Evolutionary conservation across 257 asterid genomes (phyloP), one percentile per base, ranked within the genome.

Genomic region (Ligustrum vulgare): DNA sequence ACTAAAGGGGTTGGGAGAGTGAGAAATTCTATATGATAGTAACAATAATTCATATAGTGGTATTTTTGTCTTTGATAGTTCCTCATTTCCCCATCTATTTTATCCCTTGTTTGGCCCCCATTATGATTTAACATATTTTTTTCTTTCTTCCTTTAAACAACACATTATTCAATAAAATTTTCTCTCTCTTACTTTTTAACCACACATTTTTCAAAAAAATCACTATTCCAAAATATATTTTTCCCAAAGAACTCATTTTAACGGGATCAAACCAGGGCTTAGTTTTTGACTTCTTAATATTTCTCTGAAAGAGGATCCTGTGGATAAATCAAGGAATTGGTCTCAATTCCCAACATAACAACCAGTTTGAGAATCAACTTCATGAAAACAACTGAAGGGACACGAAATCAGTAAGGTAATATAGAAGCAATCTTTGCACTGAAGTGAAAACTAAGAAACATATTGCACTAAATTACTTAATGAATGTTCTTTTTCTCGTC

Each of bases 341-440:
- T 13, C 5, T 45, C 54, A 45, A 45, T 45, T n/a, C 64, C 64
- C 64, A 54, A 54, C 64, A 54, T 18, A 54, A 60, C 34, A 34
- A 60, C n/a, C 67, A 56, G 64, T 56, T 41, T 25, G 67, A 60
- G 67, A 9, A 60, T 60, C 33, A 60, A 60, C 67, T 60, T 60
- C 5, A 60, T 4, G 20, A 25, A 60, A 60, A 34, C 67, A 60
- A 23, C 67, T 8, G 67, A 60, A 60, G 20, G 67, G 8, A 34
- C 34, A 60, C 12, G 10, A 20, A 18, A 56, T n/a, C 32, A 56
- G 32, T 8, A n/a, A 56, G 65, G 22, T 56, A 49, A 49, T 18
- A 20, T 3, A 22, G 65, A 56, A 56, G 65, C 11, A 4, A 56
- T 6, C 28, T 22, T 22, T 31, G 3, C 25, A 6, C 9, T 4